These are phyloP conservation scores for Triticum timopheevii DNA, from an alignment of 176 grass and related monocot genomes.

Conservation along the genomic window DNA sequence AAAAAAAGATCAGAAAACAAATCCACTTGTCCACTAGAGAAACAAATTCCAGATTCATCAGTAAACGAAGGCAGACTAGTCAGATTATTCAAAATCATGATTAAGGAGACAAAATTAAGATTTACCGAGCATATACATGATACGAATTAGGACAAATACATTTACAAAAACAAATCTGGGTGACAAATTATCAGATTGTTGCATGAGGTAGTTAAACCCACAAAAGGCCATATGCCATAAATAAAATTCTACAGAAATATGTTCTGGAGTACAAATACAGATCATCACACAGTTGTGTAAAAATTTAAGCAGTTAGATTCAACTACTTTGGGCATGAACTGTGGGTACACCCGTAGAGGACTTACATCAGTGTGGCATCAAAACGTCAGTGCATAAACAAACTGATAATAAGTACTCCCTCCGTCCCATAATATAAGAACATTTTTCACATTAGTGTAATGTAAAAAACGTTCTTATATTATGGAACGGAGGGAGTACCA, in stretches of 20 bases:
- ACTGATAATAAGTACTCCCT: neutral
- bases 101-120: too few species aligned
- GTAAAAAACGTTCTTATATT: too few species aligned
- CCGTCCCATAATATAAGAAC: too few species aligned
- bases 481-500: neutral
- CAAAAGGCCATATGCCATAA: neutral
- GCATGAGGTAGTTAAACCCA: neutral
- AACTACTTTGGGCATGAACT: neutral
- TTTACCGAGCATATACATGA: neutral
- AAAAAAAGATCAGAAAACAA: neutral
- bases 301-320: neutral
- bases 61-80: too few species aligned
- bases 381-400: neutral
- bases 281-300: too few species aligned
- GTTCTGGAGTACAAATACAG: too few species aligned
- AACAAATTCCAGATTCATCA: too few species aligned
- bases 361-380: neutral
- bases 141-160: neutral
- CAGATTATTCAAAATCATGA: too few species aligned
- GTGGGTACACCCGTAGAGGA: neutral
- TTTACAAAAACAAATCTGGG: neutral
- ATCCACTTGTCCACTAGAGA: neutral
- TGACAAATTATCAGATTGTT: neutral
- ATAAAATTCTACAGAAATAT: neutral
- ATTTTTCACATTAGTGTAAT: too few species aligned